Conservation (phyloP, 441 rosid species). For the Flueggea neowawraea region DNA sequence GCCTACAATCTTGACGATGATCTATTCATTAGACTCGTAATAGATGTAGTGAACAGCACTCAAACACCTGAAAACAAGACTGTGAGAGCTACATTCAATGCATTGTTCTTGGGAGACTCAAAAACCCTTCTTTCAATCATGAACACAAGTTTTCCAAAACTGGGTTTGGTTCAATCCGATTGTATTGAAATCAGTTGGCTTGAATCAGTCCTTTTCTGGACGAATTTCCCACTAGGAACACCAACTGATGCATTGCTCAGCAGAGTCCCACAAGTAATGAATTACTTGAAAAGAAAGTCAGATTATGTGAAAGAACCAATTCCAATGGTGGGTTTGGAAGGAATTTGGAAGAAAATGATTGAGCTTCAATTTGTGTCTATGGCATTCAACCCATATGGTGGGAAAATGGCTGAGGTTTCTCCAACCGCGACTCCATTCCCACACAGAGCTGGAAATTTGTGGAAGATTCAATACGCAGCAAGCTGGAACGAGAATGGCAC, state of each 20-base stretch:
- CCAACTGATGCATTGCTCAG: constrained; percentile 38
- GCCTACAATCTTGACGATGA: constrained; percentile 17
- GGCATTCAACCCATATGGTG: constrained; percentile 52
- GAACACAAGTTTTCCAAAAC: constrained; percentile 35
- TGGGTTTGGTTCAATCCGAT: constrained; percentile 41
- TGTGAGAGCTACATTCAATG: constrained; percentile 24
- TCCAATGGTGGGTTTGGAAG: constrained; percentile 38
- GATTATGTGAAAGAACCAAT: constrained; percentile 45
- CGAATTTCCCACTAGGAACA: constrained; percentile 27
- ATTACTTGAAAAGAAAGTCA: constrained; percentile 51
- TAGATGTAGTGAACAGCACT: constrained; percentile 22
- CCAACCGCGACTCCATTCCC: constrained; percentile 47
- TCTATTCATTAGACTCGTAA: constrained; percentile 16
- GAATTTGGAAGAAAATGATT: constrained; percentile 38
- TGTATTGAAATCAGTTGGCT: constrained; percentile 51
- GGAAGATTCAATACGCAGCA: constrained; percentile 53
- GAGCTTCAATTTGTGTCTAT: constrained; percentile 29
- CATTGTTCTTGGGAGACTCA: constrained; percentile 42
- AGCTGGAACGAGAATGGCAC: constrained; percentile 40
- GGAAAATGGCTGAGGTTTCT: constrained; percentile 44
- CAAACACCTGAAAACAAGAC: constrained; percentile 24
- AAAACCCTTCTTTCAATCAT: constrained; percentile 24
- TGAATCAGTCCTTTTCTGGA: constrained; percentile 39
- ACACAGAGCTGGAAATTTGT: constrained; percentile 44
- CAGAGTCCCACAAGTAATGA: constrained; percentile 30